Conservation (phyloP, 1,284 basidiomycete genomes). For the Exobasidium rhododendri region DNA sequence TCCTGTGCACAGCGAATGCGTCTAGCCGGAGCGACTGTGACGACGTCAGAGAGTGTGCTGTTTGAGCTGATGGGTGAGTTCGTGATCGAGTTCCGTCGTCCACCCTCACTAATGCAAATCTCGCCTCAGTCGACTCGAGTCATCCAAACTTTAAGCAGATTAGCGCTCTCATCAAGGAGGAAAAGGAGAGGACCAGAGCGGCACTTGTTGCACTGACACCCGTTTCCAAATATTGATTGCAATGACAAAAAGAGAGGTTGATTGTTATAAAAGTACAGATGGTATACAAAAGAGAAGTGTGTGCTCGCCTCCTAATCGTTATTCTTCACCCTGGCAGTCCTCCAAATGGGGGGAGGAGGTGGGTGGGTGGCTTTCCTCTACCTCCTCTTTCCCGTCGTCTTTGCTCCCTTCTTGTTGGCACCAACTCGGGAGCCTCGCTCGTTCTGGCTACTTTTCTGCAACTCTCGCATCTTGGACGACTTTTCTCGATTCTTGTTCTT, state of each 20-base stretch:
- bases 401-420: slow-evolving; percentile 9
- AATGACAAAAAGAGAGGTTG: not conserved
- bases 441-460: slow-evolving; percentile 10
- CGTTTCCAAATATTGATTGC: not conserved
- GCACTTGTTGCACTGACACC: slow-evolving; percentile 20
- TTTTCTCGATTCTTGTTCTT: slow-evolving; percentile 53
- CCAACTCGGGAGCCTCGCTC: not conserved
- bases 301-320: too few species aligned
- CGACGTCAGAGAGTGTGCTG: slow-evolving; percentile 74
- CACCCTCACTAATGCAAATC: too few species aligned
- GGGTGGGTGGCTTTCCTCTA: not conserved
- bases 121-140: slow-evolving; percentile 60
- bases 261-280: not conserved
- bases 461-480: slow-evolving; percentile 20
- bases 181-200: slow-evolving; percentile 40
- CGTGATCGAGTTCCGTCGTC: not conserved
- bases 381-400: not conserved
- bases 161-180: slow-evolving; percentile 62
- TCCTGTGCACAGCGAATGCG: slow-evolving; percentile 61
- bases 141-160: slow-evolving; percentile 72
- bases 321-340: too few species aligned
- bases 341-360: not conserved
- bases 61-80: slow-evolving; percentile 59
- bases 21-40: slow-evolving; percentile 71
- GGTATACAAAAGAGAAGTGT: too few species aligned